Percentiles rank a stretch among this genome's conserved stretches.
phyloP scores from a whole-genome alignment of 2,329 filamentous ascomycete species.

The Cordyceps sp. region DNA sequence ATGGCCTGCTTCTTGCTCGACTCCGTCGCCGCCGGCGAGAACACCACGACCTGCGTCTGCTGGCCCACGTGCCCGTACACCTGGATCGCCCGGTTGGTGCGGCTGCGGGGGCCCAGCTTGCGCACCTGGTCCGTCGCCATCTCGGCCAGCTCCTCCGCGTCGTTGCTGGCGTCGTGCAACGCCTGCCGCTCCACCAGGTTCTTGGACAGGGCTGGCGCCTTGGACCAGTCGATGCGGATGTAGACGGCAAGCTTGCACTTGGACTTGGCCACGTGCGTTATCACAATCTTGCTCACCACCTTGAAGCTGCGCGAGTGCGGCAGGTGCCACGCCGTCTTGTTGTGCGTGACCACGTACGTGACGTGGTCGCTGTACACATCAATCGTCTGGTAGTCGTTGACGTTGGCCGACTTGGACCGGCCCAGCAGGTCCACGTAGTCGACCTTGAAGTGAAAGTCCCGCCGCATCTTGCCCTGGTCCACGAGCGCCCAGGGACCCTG shows the following conservation, averaged over 20 bases:
- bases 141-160: slow-evolving; percentile 60
- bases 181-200: slow-evolving; percentile 53
- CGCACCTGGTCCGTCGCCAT: slow-evolving; percentile 63
- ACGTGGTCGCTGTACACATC: slow-evolving; percentile 66
- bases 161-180: slow-evolving; percentile 54
- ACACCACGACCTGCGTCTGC: slow-evolving; percentile 45
- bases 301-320: slow-evolving; percentile 67
- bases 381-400: slow-evolving; percentile 73
- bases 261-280: slow-evolving; percentile 83
- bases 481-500: slow-evolving; percentile 71
- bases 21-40: slow-evolving; percentile 32
- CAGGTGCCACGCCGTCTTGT: slow-evolving; percentile 62
- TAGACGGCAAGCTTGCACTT: slow-evolving; percentile 84
- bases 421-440: slow-evolving; percentile 50
- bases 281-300: slow-evolving; percentile 77
- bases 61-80: slow-evolving; percentile 65
- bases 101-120: slow-evolving; percentile 54
- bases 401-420: slow-evolving; percentile 39
- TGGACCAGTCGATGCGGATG: slow-evolving; percentile 75
- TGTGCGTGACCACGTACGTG: slow-evolving; percentile 47
- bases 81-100: slow-evolving; percentile 61
- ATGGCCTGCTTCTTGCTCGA: slow-evolving; percentile 39
- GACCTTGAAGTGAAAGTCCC: slow-evolving; percentile 70
- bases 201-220: slow-evolving; percentile 43
- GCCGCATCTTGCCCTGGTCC: slow-evolving; percentile 53